A percentile compares a stretch with the other conserved stretches of the same genome.
phyloP scores from a whole-genome alignment of 75 land plant species.

The Cryptomeria japonica region DNA sequence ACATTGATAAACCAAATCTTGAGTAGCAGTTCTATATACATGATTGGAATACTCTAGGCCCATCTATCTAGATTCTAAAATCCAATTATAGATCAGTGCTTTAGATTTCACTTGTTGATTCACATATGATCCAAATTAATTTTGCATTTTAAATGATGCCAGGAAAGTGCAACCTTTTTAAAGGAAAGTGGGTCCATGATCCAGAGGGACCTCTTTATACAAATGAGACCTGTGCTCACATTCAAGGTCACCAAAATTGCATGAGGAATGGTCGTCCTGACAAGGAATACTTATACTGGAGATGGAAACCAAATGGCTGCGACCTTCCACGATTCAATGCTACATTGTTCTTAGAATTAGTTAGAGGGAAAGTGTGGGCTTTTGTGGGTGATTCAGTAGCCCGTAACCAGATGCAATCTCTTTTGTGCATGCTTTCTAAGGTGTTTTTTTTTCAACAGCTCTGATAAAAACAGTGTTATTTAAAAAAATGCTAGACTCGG shows the following conservation, averaged over 20 bases:
- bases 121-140: background rate
- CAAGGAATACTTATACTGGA: conserved; percentile 37
- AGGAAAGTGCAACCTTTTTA: conserved; percentile 28
- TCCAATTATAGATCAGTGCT: background rate
- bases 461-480: background rate
- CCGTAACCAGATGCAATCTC: conserved; percentile 51
- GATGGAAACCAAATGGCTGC: conserved; percentile 51
- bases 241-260: conserved; percentile 47
- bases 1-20: too few species aligned
- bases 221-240: conserved; percentile 30
- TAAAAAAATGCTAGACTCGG: background rate
- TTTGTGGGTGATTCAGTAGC: conserved; percentile 55
- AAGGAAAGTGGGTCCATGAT: conserved; percentile 40
- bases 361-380: conserved; percentile 38
- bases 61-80: background rate
- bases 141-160: background rate
- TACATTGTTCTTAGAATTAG: conserved; percentile 26
- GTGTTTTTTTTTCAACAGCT: conserved; percentile 12
- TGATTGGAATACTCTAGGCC: background rate
- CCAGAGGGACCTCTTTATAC: conserved; percentile 36
- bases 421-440: conserved; percentile 48
- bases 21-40: too few species aligned
- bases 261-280: conserved; percentile 45
- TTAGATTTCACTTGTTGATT: background rate
- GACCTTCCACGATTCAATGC: conserved; percentile 34